These are phyloP conservation scores for Neohortaea acidophila DNA, from an alignment of 495 filamentous ascomycete species.

Conservation along the genomic window DNA sequence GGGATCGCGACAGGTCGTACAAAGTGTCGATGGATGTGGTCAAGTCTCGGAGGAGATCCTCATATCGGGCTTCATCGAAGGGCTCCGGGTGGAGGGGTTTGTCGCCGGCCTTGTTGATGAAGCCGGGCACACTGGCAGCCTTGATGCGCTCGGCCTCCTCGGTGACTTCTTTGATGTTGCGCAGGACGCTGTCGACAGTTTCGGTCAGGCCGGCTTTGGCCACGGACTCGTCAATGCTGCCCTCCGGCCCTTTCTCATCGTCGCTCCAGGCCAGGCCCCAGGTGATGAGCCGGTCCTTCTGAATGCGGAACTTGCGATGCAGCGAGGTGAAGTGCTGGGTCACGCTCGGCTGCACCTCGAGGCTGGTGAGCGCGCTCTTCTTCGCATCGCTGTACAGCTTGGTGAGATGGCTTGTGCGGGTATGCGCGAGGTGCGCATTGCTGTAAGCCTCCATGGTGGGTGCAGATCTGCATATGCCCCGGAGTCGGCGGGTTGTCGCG, in stretches of 20 bases:
- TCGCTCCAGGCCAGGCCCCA: constrained; percentile 92
- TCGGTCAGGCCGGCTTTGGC: constrained; percentile 73
- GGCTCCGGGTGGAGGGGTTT: constrained; percentile 30
- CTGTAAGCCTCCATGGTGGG: constrained; percentile 14
- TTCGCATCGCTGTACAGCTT: constrained; percentile 89
- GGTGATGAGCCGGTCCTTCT: constrained; percentile 61
- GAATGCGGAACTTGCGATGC: constrained; percentile 45
- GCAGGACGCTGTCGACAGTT: constrained; percentile 76
- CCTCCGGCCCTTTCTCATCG: constrained; percentile 45
- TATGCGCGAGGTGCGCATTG: constrained; percentile 8
- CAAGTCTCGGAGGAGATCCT: constrained; percentile 59
- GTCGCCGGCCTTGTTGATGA: constrained; percentile 20
- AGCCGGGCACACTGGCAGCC: constrained; percentile 18
- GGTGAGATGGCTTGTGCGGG: constrained; percentile 50
- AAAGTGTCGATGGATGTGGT: constrained; percentile 78
- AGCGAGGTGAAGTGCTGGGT: constrained; percentile 40
- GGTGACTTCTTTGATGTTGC: constrained; percentile 72
- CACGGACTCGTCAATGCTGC: constrained; percentile 72
- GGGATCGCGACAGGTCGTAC: constrained; percentile 67
- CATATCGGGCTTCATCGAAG: constrained; percentile 44
- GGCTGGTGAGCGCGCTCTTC: constrained; percentile 59
- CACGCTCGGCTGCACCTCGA: constrained; percentile 52
- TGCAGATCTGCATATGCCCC: too few species aligned
- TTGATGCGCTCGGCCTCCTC: constrained; percentile 68
- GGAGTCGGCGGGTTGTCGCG: too few species aligned